phyloP scores from a whole-genome alignment of 2,329 filamentous ascomycete genomes.

The Coniosporium uncinatum region DNA sequence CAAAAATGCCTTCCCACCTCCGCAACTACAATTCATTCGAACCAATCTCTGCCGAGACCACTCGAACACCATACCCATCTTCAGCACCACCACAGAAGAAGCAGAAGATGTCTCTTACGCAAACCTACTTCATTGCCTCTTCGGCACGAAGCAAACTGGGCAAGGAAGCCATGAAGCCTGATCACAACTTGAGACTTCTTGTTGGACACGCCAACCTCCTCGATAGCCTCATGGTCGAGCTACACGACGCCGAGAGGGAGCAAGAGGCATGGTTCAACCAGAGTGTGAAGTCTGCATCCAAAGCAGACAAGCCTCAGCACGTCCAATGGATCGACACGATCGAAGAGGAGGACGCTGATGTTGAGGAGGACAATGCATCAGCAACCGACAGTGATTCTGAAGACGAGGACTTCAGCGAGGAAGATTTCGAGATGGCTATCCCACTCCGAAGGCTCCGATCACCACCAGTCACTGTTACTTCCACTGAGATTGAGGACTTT shows the following conservation, averaged over 20 bases:
- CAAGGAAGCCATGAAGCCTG: conserved; percentile 79
- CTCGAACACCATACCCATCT: conserved; percentile 28
- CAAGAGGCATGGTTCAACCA: conserved; percentile 99
- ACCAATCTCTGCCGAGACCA: conserved; percentile 35
- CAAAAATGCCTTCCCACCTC: conserved; percentile 41
- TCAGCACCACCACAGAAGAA: conserved; percentile 41
- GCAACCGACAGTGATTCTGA: conserved; percentile 46
- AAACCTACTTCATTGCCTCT: conserved; percentile 98
- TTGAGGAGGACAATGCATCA: conserved; percentile 49
- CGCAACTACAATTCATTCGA: conserved; percentile 39
- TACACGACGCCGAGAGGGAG: conserved; percentile 90
- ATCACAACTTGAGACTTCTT: conserved; percentile 92
- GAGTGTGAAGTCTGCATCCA: conserved; percentile 73
- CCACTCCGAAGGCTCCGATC: conserved; percentile 29
- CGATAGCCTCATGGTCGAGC: conserved; percentile 86
- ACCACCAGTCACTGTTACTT: conserved; percentile 34
- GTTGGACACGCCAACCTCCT: conserved; percentile 98
- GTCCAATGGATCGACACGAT: conserved; percentile 76
- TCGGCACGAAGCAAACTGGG: conserved; percentile 96
- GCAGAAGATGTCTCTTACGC: conserved; percentile 95
- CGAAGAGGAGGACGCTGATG: conserved; percentile 62
- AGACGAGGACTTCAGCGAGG: conserved; percentile 46
- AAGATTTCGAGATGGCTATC: conserved; percentile 39
- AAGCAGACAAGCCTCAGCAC: conserved; percentile 57
- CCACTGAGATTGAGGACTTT: conserved; percentile 31